Evolutionary conservation across 2,329 filamentous ascomycete genomes (phyloP).

Genomic region (Tolypocladium guangdongense): DNA sequence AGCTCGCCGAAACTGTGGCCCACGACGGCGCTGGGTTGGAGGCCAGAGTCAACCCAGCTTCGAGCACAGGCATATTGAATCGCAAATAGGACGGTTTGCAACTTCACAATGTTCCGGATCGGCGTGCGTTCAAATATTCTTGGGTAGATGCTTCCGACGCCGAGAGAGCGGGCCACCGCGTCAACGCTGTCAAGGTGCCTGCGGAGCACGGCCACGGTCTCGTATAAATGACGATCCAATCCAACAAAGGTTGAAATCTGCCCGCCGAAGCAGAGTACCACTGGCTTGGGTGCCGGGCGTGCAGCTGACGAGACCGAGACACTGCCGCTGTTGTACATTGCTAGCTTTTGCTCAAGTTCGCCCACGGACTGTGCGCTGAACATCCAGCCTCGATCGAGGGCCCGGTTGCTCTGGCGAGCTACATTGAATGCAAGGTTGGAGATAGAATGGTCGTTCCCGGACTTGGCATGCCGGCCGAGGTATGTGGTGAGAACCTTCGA

Average conservation of each 20-base stretch:
- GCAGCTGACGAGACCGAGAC: background rate
- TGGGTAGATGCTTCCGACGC: slow-evolving; percentile 17
- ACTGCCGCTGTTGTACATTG: background rate
- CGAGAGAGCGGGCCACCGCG: slow-evolving; percentile 3
- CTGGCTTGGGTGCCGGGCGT: background rate
- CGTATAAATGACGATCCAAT: slow-evolving; percentile 18
- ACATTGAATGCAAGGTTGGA: slow-evolving; percentile 21
- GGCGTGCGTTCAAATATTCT: slow-evolving; percentile 17
- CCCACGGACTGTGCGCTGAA: background rate
- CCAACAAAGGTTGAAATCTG: slow-evolving; percentile 19
- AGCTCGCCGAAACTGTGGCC: slow-evolving; percentile 33
- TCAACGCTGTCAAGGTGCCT: slow-evolving; percentile 6
- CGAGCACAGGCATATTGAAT: slow-evolving; percentile 25
- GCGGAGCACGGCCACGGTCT: slow-evolving; percentile 11
- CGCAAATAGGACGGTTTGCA: slow-evolving; percentile 30
- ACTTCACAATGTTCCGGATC: slow-evolving; percentile 11
- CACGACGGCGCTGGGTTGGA: slow-evolving; percentile 10
- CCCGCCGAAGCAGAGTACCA: slow-evolving; percentile 21
- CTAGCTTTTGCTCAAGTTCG: background rate
- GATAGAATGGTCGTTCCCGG: background rate
- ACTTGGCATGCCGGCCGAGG: background rate
- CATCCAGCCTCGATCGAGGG: background rate
- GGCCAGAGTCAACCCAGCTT: slow-evolving; percentile 25
- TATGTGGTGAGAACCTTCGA: background rate
- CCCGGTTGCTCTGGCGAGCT: background rate